These are phyloP conservation scores for Knufia fluminis DNA, from an alignment of 2,329 filamentous ascomycete genomes.

Conservation along the genomic window DNA sequence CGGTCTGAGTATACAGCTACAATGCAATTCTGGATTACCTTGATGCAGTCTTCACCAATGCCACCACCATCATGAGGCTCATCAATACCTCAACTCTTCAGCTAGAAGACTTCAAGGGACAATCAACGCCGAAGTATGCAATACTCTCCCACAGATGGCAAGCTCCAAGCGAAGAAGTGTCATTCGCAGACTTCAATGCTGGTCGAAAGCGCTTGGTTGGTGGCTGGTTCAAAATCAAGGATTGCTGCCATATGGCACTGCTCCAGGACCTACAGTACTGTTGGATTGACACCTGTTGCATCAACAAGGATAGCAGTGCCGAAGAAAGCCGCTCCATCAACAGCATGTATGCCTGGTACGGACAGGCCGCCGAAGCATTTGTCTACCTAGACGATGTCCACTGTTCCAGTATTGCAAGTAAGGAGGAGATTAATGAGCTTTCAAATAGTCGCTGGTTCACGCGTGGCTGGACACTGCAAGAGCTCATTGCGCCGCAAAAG, in stretches of 20 bases:
- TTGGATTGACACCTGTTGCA: constrained; percentile 23
- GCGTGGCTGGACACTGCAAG: constrained; percentile 5
- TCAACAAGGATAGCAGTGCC: constrained; percentile 16
- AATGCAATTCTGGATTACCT: too few relatives aligned
- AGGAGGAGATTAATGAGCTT: not conserved
- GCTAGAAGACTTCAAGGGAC: constrained; percentile 6
- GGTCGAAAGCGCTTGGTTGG: not conserved
- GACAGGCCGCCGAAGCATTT: constrained; percentile 14
- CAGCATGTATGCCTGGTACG: constrained; percentile 20
- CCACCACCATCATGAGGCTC: not conserved
- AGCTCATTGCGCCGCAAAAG: constrained; percentile 8
- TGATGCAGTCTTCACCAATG: not conserved
- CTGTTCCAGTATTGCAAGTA: not conserved
- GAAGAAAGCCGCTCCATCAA: constrained; percentile 12
- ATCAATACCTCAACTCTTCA: constrained; percentile 4
- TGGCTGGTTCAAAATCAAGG: constrained; percentile 4
- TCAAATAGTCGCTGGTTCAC: not conserved
- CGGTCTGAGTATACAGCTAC: too few relatives aligned
- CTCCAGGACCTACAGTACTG: constrained; percentile 9
- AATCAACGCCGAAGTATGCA: constrained; percentile 4
- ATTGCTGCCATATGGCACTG: constrained; percentile 7
- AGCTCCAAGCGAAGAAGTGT: constrained; percentile 12
- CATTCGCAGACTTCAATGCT: constrained; percentile 11
- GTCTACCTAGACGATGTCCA: constrained; percentile 18
- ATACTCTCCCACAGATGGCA: constrained; percentile 20